Percentiles rank a stretch among this genome's conserved stretches.
Conservation (phyloP, 768 basidiomycete genomes). For the Amanita thiersii region DNA sequence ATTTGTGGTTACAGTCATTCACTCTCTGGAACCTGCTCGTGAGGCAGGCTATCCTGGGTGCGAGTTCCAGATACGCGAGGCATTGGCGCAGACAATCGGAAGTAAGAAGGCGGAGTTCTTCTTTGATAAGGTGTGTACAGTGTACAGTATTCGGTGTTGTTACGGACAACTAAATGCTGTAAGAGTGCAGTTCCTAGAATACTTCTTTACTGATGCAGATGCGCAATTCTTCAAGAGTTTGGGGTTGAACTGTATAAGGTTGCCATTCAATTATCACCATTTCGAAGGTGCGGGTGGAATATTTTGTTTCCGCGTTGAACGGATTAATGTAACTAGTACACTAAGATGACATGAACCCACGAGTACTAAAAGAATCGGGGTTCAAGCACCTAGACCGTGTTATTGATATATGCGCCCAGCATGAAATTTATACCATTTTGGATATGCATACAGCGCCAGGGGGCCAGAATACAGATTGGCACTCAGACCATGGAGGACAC, state of each 20-base stretch:
- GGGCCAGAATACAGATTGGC: conserved; percentile 77
- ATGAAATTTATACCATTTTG: conserved; percentile 75
- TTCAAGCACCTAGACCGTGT: conserved; percentile 84
- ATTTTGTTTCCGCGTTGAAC: neutral
- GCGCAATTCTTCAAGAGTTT: conserved; percentile 72
- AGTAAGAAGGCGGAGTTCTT: conserved; percentile 64
- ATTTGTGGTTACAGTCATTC: no score
- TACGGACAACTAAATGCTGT: neutral
- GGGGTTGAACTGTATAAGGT: conserved; percentile 72
- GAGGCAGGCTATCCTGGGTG: conserved; percentile 80
- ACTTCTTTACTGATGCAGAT: conserved; percentile 74
- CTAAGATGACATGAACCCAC: conserved; percentile 75
- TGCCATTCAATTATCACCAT: conserved; percentile 69
- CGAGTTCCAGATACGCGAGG: conserved; percentile 70
- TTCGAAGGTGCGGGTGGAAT: conserved; percentile 43
- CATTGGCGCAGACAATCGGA: conserved; percentile 59
- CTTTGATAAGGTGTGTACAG: conserved; percentile 63
- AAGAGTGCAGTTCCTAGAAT: conserved; percentile 83
- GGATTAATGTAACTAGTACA: neutral
- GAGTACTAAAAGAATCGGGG: conserved; percentile 63
- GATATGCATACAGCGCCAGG: conserved; percentile 75
- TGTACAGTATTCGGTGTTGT: neutral
- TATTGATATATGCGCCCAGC: conserved; percentile 62
- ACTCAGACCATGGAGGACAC: conserved; percentile 63
- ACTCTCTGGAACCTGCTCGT: no score